These are phyloP conservation scores for Crithidia brevicula DNA, from an alignment of 208 protist genomes.

Conservation along the genomic window DNA sequence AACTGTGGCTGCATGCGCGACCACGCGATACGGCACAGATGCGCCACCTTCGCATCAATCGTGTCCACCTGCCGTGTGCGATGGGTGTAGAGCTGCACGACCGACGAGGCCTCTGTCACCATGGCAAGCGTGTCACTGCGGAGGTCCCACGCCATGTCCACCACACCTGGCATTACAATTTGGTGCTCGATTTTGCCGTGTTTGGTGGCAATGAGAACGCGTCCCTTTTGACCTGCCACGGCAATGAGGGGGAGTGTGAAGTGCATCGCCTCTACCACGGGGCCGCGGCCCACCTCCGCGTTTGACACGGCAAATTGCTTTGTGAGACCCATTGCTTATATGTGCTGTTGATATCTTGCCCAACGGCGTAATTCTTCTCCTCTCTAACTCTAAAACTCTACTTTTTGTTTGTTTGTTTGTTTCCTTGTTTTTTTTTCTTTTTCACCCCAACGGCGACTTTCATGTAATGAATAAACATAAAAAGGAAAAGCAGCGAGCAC, in stretches of 20 bases:
- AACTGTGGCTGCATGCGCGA: conserved; percentile 75
- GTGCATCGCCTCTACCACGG: conserved; percentile 81
- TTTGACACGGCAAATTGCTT: conserved; percentile 75
- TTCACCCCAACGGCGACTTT: too few species aligned
- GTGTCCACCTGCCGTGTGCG: conserved; percentile 62
- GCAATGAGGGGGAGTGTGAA: conserved; percentile 69
- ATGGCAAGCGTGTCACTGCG: conserved; percentile 89
- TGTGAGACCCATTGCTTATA: conserved; percentile 68
- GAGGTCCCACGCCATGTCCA: conserved; percentile 91
- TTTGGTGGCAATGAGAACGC: conserved; percentile 82
- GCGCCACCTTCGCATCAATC: conserved; percentile 90
- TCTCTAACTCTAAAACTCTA: too few species aligned
- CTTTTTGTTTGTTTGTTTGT: too few species aligned
- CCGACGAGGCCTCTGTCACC: conserved; percentile 64
- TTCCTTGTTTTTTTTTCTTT: too few species aligned
- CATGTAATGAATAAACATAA: too few species aligned
- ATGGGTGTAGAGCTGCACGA: conserved; percentile 86
- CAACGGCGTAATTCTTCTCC: too few species aligned
- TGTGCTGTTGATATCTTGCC: too few species aligned
- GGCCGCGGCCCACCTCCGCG: conserved; percentile 72
- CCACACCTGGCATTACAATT: conserved; percentile 65
- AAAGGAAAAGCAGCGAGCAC: too few species aligned
- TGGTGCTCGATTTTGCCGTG: conserved; percentile 81
- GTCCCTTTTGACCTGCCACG: conserved; percentile 72
- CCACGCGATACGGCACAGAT: conserved; percentile 92